Evolutionary conservation across 108 stramenopile species (phyloP).

Genomic region (Pseudonitzschia pungens): DNA sequence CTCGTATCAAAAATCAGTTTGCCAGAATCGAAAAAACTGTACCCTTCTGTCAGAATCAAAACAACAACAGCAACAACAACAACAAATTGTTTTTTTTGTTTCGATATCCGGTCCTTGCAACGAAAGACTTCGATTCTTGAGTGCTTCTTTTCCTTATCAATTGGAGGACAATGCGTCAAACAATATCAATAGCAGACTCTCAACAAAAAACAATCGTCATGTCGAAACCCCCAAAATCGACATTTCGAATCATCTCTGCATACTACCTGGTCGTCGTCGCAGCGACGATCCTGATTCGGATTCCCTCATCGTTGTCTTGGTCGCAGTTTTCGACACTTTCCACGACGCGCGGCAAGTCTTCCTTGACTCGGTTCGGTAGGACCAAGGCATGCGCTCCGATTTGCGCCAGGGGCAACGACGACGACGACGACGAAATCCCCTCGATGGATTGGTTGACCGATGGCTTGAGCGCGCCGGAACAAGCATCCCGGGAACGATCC

Average conservation of each 20-base stretch:
- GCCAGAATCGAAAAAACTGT: too few species aligned
- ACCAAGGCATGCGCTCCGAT: not conserved
- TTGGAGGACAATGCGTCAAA: not conserved
- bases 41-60: too few species aligned
- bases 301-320: not conserved
- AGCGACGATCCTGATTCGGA: not conserved
- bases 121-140: too few species aligned
- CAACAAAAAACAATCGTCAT: not conserved
- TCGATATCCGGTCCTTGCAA: too few species aligned
- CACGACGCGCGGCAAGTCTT: not conserved
- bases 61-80: too few species aligned
- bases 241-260: too few species aligned
- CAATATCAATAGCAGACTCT: not conserved
- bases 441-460: constrained; percentile 42
- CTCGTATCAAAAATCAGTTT: too few species aligned
- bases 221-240: too few species aligned
- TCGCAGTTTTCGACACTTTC: not conserved
- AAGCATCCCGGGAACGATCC: not conserved
- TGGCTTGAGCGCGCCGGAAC: not conserved
- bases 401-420: not conserved
- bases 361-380: not conserved
- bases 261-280: not conserved
- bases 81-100: too few species aligned
- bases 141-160: too few species aligned
- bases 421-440: constrained; percentile 32